phyloP scores from a whole-genome alignment of 192 early-diverging fungal genomes.

The Gonapodya sp. region DNA sequence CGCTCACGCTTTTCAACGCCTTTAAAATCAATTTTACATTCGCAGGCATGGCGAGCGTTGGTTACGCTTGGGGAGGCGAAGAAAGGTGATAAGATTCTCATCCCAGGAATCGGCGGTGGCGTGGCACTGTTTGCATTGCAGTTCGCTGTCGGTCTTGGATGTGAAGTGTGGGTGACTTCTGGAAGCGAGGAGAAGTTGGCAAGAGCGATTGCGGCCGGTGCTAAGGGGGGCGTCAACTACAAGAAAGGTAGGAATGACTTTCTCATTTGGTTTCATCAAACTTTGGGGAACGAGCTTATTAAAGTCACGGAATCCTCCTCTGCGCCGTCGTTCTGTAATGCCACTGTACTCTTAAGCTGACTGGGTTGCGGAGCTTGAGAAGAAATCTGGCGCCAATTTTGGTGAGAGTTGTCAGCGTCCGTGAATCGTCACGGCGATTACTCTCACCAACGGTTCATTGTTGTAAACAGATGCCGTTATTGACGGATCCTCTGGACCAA shows the following conservation, averaged over 20 bases:
- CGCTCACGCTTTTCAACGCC: neutral
- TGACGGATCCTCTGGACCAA: constrained; percentile 42
- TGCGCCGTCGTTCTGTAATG: neutral
- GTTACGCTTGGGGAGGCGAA: constrained; percentile 48
- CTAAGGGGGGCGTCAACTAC: constrained; percentile 60
- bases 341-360: neutral
- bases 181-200: constrained; percentile 51
- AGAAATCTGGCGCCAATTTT: constrained; percentile 1
- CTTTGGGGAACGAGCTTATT: no score
- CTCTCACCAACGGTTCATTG: no score
- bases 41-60: constrained; percentile 37
- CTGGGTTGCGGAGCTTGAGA: constrained; percentile 4
- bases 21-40: neutral
- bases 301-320: neutral
- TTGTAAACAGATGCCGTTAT: constrained; percentile 25
- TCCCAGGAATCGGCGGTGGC: constrained; percentile 64
- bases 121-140: constrained; percentile 57
- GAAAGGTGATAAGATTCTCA: constrained; percentile 23
- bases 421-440: neutral
- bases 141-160: constrained; percentile 55
- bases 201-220: constrained; percentile 48
- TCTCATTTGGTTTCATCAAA: no score
- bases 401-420: neutral
- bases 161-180: constrained; percentile 62
- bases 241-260: constrained; percentile 36